Evolutionary conservation across 2,329 filamentous ascomycete genomes (phyloP), one percentile per base, ranked within the genome.

Genomic region (Parascedosporium putredinis): DNA sequence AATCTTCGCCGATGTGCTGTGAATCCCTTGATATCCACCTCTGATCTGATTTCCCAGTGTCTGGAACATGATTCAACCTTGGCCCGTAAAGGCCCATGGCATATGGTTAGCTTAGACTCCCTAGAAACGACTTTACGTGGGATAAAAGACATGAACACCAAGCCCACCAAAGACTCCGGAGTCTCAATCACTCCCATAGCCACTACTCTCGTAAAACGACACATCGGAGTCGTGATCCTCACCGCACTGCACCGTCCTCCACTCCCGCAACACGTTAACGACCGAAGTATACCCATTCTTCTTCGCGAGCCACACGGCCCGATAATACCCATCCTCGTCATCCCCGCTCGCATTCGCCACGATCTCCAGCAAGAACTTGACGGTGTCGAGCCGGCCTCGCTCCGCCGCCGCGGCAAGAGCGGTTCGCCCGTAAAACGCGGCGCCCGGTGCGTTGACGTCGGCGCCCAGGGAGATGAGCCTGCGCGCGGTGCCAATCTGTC

Each of bases 401-500:
- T 48, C 46, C 22, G 46, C 46, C 33, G 46, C 46, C 10, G 34
- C 34, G n/a, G 40, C 33, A 8, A 48, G 23, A 14, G 34, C 46
- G 23, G 34, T 48, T 14, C 46, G 22, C 9, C 46, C 46, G 10
- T 29, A 4, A 14, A 16, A 6, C 46, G 2, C 7, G 20, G 46
- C 46, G 8, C 24, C 34, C 4, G 8, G 2, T 20, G 34, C 34
- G n/a, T 42, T 42, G 9, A 48, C 24, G n/a, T 48, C 34, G 33
- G 46, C 34, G 3, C 33, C 46, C 7, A 48, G 29, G n/a, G 33
- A 27, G 10, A 48, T 42, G 3, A 48, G 46, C 34, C 12, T 48
- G 2, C 46, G 46, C 23, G 46, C 22, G 7, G 36, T 48, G 46
- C 33, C 46, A 12, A 48, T 48, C 23, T 70, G 66, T 1, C 62